Conservation (phyloP, 2,329 filamentous ascomycete species). For the Fusarium chlamydosporum region DNA sequence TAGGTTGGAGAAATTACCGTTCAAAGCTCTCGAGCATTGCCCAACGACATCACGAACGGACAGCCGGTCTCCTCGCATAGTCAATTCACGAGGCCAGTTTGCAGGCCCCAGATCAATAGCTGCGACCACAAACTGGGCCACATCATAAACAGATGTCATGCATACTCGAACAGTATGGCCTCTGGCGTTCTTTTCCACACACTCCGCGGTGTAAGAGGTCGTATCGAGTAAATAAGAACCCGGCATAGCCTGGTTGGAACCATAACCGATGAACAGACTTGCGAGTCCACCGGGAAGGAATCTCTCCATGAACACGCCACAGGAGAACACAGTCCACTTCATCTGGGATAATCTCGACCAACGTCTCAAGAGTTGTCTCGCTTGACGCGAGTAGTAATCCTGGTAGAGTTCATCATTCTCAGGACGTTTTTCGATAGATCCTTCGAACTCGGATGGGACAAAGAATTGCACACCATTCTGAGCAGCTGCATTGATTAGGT, state of each 20-base stretch:
- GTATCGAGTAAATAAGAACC: slow-evolving; percentile 78
- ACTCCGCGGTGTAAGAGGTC: slow-evolving; percentile 68
- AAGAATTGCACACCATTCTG: slow-evolving; percentile 75
- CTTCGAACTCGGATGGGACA: slow-evolving; percentile 83
- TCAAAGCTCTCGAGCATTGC: slow-evolving; percentile 63
- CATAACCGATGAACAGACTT: slow-evolving; percentile 69
- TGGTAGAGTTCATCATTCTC: slow-evolving; percentile 71
- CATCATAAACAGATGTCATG: slow-evolving; percentile 78
- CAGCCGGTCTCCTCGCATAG: slow-evolving; percentile 76
- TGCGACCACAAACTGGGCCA: slow-evolving; percentile 78
- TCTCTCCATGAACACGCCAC: slow-evolving; percentile 81
- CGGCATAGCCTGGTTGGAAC: slow-evolving; percentile 67
- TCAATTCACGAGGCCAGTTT: slow-evolving; percentile 77
- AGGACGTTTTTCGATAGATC: slow-evolving; percentile 68
- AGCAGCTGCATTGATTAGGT: slow-evolving; percentile 79
- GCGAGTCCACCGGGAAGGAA: slow-evolving; percentile 77
- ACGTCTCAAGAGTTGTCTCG: slow-evolving; percentile 68
- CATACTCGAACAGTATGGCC: slow-evolving; percentile 70
- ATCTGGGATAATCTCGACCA: slow-evolving; percentile 66
- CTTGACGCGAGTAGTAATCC: slow-evolving; percentile 62
- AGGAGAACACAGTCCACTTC: slow-evolving; percentile 78
- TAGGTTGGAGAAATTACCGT: slow-evolving; percentile 55
- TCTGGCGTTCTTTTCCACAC: slow-evolving; percentile 67
- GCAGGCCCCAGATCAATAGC: slow-evolving; percentile 72
- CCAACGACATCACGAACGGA: slow-evolving; percentile 71